A percentile compares a stretch with the other conserved stretches of the same genome.
Conservation (phyloP, 2,329 filamentous ascomycete species). For the Microcyclosporella mali region DNA sequence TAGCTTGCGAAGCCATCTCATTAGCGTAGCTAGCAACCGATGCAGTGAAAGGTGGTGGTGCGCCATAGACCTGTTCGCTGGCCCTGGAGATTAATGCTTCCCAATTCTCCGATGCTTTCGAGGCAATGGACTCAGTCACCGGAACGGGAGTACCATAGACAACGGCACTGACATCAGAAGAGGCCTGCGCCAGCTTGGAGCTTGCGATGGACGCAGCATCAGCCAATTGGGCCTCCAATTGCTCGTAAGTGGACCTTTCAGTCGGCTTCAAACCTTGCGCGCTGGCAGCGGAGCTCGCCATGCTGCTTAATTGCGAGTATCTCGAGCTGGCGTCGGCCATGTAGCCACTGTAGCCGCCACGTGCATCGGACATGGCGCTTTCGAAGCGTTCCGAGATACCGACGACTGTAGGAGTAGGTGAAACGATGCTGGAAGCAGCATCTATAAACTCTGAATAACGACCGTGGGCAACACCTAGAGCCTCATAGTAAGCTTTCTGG, state of each 20-base stretch:
- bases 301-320: slow-evolving; percentile 19
- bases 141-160: slow-evolving; percentile 45
- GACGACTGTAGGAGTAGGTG: slow-evolving; percentile 56
- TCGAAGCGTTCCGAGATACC: slow-evolving; percentile 64
- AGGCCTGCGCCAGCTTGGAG: slow-evolving; percentile 44
- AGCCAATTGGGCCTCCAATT: slow-evolving; percentile 27
- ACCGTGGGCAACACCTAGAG: slow-evolving; percentile 69
- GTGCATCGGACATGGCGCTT: slow-evolving; percentile 45
- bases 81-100: slow-evolving; percentile 58
- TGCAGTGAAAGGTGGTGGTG: slow-evolving; percentile 49
- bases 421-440: slow-evolving; percentile 64
- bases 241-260: slow-evolving; percentile 25
- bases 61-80: slow-evolving; percentile 64
- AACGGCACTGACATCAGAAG: slow-evolving; percentile 40
- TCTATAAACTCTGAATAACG: slow-evolving; percentile 69
- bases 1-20: slow-evolving; percentile 57
- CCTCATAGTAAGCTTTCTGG: slow-evolving; percentile 68
- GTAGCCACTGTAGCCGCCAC: slow-evolving; percentile 32
- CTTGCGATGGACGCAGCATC: slow-evolving; percentile 27
- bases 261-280: slow-evolving; percentile 17
- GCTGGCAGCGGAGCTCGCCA: slow-evolving; percentile 13
- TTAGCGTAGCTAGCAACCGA: slow-evolving; percentile 48
- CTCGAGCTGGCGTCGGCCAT: slow-evolving; percentile 29
- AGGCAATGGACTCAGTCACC: slow-evolving; percentile 47
- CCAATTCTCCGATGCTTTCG: slow-evolving; percentile 55